A percentile compares a stretch with the other conserved stretches of the same genome.
Conservation (phyloP, 2,329 filamentous ascomycete genomes). For the Lomentospora prolificans region DNA sequence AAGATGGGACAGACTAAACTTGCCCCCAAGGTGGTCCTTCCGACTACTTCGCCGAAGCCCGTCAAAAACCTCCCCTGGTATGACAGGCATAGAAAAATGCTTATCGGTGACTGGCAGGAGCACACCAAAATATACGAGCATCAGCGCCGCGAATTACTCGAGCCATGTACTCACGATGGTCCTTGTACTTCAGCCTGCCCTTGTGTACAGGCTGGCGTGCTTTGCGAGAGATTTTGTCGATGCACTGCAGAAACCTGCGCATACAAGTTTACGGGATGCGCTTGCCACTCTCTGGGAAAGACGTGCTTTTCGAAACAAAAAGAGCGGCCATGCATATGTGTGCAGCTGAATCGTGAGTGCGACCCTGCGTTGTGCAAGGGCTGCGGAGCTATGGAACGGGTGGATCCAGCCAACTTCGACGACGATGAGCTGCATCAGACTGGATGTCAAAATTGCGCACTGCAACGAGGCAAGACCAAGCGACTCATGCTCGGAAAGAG, state of each 20-base stretch:
- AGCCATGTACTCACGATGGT: conserved; percentile 61
- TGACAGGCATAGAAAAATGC: conserved; percentile 44
- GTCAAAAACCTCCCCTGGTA: conserved; percentile 43
- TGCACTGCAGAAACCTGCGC: conserved; percentile 50
- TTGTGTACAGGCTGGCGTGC: conserved; percentile 50
- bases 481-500: conserved; percentile 61
- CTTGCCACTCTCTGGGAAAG: conserved; percentile 51
- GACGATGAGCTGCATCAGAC: conserved; percentile 44
- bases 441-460: conserved; percentile 61
- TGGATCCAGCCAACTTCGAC: conserved; percentile 58
- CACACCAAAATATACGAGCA: conserved; percentile 45
- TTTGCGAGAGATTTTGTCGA: conserved; percentile 65
- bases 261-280: conserved; percentile 57
- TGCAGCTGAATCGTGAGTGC: conserved; percentile 66
- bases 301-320: conserved; percentile 46
- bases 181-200: conserved; percentile 53
- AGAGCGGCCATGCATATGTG: conserved; percentile 58
- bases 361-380: conserved; percentile 64
- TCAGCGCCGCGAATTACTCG: conserved; percentile 45
- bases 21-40: conserved; percentile 15
- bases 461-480: conserved; percentile 60
- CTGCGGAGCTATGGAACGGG: conserved; percentile 60
- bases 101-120: conserved; percentile 45
- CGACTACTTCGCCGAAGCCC: conserved; percentile 19
- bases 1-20: conserved; percentile 15